Evolutionary conservation across 2,329 filamentous ascomycete species (phyloP).

Genomic region (Catunica adiposa): DNA sequence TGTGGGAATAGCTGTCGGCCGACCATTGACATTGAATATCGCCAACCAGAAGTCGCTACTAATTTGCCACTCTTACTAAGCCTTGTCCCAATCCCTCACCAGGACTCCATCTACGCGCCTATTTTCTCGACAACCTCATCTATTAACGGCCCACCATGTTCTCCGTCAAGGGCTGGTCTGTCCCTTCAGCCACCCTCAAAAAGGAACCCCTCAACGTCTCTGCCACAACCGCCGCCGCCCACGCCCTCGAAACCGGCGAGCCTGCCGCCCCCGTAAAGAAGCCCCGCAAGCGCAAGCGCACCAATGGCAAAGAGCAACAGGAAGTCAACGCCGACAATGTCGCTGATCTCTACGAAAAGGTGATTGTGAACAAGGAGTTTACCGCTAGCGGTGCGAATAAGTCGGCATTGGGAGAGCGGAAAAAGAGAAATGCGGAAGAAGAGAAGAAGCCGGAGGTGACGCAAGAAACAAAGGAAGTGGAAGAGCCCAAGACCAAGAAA

Average conservation of each 20-base stretch:
- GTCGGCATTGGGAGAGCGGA: conserved; percentile 6
- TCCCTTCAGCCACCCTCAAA: conserved; percentile 56
- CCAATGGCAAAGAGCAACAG: conserved; percentile 17
- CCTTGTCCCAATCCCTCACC: too few relatives aligned
- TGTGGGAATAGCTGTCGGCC: neutral
- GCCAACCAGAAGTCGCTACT: too few relatives aligned
- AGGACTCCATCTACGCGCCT: too few relatives aligned
- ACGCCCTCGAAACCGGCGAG: conserved; percentile 17
- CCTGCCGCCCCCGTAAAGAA: conserved; percentile 23
- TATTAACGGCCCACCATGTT: conserved; percentile 50
- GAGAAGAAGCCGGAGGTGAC: conserved; percentile 18
- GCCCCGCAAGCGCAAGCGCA: conserved; percentile 43
- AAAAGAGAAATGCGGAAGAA: conserved; percentile 12
- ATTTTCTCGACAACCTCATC: neutral
- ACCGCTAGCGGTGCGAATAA: conserved; percentile 17
- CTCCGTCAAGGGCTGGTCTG: conserved; percentile 81
- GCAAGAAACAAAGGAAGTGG: conserved; percentile 18
- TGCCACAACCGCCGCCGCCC: conserved; percentile 17
- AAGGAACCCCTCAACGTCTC: conserved; percentile 34
- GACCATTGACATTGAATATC: neutral
- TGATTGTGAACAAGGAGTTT: conserved; percentile 51
- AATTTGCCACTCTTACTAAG: too few relatives aligned
- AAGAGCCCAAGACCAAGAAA: conserved; percentile 17
- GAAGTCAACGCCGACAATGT: conserved; percentile 54
- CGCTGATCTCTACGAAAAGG: conserved; percentile 58